phyloP scores from a whole-genome alignment of 2,329 filamentous ascomycete species.

The Pleurostoma richardsiae region DNA sequence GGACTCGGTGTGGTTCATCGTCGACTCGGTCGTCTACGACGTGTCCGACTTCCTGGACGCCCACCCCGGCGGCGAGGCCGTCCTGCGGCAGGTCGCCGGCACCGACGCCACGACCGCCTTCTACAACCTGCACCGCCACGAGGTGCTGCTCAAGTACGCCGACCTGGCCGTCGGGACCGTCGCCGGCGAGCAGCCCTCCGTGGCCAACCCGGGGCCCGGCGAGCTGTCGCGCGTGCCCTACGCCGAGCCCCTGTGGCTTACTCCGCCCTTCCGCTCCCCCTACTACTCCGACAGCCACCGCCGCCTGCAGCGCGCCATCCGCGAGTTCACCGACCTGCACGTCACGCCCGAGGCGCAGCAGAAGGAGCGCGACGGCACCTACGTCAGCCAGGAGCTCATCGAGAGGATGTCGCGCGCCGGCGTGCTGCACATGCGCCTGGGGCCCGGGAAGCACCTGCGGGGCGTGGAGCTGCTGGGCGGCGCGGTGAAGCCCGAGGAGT shows the following conservation, averaged over 20 bases:
- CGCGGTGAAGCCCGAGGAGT: slow-evolving; percentile 70
- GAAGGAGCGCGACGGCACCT: slow-evolving; percentile 68
- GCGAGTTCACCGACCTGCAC: slow-evolving; percentile 68
- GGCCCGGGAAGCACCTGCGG: slow-evolving; percentile 76
- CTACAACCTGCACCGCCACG: slow-evolving; percentile 88
- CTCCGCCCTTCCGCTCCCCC: slow-evolving; percentile 69
- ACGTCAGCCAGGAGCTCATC: slow-evolving; percentile 68
- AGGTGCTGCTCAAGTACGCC: slow-evolving; percentile 78
- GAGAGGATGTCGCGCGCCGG: slow-evolving; percentile 71
- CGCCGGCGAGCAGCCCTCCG: slow-evolving; percentile 67
- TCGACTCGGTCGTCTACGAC: slow-evolving; percentile 86
- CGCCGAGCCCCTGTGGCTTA: slow-evolving; percentile 79
- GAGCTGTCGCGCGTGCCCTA: slow-evolving; percentile 77
- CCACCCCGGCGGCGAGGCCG: slow-evolving; percentile 76
- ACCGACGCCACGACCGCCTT: slow-evolving; percentile 77
- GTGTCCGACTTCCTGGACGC: slow-evolving; percentile 79
- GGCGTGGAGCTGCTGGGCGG: slow-evolving; percentile 64
- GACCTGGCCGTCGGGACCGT: slow-evolving; percentile 71
- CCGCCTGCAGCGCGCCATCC: slow-evolving; percentile 61
- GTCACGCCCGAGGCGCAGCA: slow-evolving; percentile 70
- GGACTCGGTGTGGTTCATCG: slow-evolving; percentile 75
- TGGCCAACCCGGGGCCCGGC: slow-evolving; percentile 64
- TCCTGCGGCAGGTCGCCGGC: slow-evolving; percentile 75
- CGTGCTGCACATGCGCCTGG: slow-evolving; percentile 76
- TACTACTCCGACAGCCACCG: slow-evolving; percentile 77